Base-by-base conservation (phyloP, 108 stramenopile species). In the Skeletonema marinoi region DNA sequence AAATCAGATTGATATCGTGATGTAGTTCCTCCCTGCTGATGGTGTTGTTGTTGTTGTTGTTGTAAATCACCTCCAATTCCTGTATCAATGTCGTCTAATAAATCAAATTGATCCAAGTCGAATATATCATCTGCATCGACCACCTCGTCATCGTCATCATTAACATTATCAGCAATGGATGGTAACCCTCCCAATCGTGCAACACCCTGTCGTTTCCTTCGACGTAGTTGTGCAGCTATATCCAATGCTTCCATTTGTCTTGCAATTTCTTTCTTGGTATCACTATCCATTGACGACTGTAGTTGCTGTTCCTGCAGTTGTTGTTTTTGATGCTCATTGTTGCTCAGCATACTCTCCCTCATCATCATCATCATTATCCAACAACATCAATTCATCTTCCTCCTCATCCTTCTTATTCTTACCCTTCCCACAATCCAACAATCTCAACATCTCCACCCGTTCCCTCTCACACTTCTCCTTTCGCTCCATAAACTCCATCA, bases 1-100 rank as follows among this genome's bases (percentile, higher is more conserved):
- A 95, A 95, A 65, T 95, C 94, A 12, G 88, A 82, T 51, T 88
- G 60, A 66, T 95, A 95, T 32, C 94, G 63, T 12, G 86, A 88
- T 17, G 54, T 25, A 1, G 21, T 29, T 56, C 21, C 54, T 56
- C 50, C 44, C 44, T 46, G 44, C 14, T 54, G 51, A 0, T 54
- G 42, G 1, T 44, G 42, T 16, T 44, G n/a, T n/a, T n/a, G 42
- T 3, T 46, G 60, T 59, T 39, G 25, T 65, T n/a, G 67, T 58
- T 17, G 38, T 19, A 12, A 32, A 16, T 48, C 46, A 8, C 39
- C 30, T 21, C 46, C 44, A 32, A 17, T 29, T 44, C 31, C 13
- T n/a, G 39, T 16, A 51, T 17, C 63, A 64, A 51, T 46, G 6
- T 21, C 17, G 1, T 56, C 54, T 56, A 56, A 56, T 41, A 41